Evolutionary conservation across 495 filamentous ascomycete genomes (phyloP).

Genomic region (Cercophora newfieldiana): DNA sequence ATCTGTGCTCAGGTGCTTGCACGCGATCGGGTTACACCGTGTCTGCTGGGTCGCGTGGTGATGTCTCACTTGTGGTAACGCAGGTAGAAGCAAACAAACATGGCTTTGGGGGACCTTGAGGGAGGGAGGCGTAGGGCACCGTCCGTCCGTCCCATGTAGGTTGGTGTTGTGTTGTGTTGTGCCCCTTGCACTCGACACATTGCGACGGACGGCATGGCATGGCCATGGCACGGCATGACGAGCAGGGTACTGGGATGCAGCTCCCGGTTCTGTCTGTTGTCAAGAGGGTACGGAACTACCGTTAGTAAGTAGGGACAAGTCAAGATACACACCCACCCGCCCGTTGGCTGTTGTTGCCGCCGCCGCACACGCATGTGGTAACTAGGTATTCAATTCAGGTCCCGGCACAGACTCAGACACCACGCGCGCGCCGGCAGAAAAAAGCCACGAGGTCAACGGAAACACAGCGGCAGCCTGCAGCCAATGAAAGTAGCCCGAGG

Average conservation of each 20-base stretch:
- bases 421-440: background rate
- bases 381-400: too few relatives aligned
- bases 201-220: background rate
- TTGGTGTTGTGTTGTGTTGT: background rate
- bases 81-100: too few relatives aligned
- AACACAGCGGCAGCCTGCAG: background rate
- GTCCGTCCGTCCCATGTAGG: too few relatives aligned
- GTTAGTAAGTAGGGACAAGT: background rate
- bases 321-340: background rate
- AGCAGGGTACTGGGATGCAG: background rate
- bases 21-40: background rate
- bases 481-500: background rate
- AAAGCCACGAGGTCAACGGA: background rate
- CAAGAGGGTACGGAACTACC: background rate
- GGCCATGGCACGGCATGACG: background rate
- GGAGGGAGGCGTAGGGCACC: too few relatives aligned
- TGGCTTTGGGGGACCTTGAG: too few relatives aligned
- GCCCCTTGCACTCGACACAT: background rate
- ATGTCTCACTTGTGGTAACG: background rate
- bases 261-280: background rate
- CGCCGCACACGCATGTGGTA: too few relatives aligned
- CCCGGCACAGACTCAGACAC: constrained; percentile 1
- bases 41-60: background rate
- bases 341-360: too few relatives aligned
- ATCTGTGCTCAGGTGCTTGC: background rate